Conservation (phyloP, 192 early-diverging fungal genomes). For the Coemansia sp. region DNA sequence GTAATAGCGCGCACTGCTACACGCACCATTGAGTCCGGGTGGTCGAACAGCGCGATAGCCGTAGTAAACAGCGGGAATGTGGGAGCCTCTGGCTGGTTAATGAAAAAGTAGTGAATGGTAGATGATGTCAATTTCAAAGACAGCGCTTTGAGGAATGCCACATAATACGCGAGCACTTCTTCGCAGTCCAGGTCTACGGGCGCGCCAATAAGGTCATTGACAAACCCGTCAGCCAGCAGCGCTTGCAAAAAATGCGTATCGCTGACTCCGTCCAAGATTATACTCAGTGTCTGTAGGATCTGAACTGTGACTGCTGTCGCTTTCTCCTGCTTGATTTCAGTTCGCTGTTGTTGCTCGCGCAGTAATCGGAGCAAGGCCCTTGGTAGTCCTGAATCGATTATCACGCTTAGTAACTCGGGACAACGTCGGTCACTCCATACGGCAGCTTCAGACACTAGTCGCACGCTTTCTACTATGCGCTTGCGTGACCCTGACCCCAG, state of each 20-base stretch:
- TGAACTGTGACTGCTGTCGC: constrained; percentile 38
- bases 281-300: constrained; percentile 56
- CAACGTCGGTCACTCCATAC: constrained; percentile 52
- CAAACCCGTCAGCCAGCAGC: constrained; percentile 73
- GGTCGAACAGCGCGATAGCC: constrained; percentile 66
- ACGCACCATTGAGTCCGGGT: constrained; percentile 72
- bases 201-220: constrained; percentile 66
- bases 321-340: neutral
- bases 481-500: constrained; percentile 15
- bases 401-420: constrained; percentile 41
- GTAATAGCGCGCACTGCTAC: constrained; percentile 67
- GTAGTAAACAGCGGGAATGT: constrained; percentile 65
- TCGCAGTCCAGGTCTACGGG: constrained; percentile 62
- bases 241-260: constrained; percentile 54
- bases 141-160: constrained; percentile 70
- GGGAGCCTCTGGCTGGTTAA: constrained; percentile 32
- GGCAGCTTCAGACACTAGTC: constrained; percentile 41
- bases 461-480: constrained; percentile 41
- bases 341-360: neutral
- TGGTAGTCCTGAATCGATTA: constrained; percentile 43
- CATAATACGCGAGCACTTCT: constrained; percentile 69
- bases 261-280: constrained; percentile 54
- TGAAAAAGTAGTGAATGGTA: constrained; percentile 69
- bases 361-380: constrained; percentile 35
- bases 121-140: constrained; percentile 64